Evolutionary conservation across 163 green algal genomes (phyloP).

Genomic region (Coccomyxa subellipsoidea): DNA sequence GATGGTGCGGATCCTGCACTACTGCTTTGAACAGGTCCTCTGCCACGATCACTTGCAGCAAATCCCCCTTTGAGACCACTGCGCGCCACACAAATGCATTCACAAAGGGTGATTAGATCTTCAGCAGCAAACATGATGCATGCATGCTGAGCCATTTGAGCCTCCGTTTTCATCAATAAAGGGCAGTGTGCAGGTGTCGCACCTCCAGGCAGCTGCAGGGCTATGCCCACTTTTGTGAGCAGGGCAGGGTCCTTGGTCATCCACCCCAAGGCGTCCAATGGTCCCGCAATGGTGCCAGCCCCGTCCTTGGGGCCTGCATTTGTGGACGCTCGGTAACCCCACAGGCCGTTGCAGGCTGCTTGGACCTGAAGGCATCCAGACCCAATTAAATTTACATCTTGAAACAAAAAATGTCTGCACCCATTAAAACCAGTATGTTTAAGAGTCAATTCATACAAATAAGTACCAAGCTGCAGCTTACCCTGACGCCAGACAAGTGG

Average conservation of each 20-base stretch:
- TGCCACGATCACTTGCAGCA: slow-evolving; percentile 9
- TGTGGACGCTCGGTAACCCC: slow-evolving; percentile 40
- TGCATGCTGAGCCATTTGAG: too few relatives aligned
- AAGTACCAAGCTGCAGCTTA: too few relatives aligned
- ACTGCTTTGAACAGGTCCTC: slow-evolving; percentile 10
- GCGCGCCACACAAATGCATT: not conserved
- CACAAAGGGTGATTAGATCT: too few relatives aligned
- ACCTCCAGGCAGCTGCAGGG: slow-evolving; percentile 20
- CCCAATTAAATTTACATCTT: not conserved
- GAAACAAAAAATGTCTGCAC: not conserved
- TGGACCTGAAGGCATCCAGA: slow-evolving; percentile 26
- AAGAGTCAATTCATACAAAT: too few relatives aligned
- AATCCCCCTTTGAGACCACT: not conserved
- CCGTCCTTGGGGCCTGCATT: slow-evolving; percentile 29
- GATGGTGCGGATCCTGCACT: not conserved
- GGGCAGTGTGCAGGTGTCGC: too few relatives aligned
- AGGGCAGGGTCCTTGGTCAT: not conserved
- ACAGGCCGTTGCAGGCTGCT: slow-evolving; percentile 60
- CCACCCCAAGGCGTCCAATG: slow-evolving; percentile 6
- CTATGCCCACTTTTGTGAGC: not conserved
- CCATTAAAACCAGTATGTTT: not conserved
- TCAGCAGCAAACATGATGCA: too few relatives aligned
- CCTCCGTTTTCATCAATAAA: too few relatives aligned
- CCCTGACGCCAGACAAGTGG: slow-evolving; percentile 17
- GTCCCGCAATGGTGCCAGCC: not conserved